Evolutionary conservation across 345 rosid species (phyloP).

Genomic region (Eutrema yunnanense): DNA sequence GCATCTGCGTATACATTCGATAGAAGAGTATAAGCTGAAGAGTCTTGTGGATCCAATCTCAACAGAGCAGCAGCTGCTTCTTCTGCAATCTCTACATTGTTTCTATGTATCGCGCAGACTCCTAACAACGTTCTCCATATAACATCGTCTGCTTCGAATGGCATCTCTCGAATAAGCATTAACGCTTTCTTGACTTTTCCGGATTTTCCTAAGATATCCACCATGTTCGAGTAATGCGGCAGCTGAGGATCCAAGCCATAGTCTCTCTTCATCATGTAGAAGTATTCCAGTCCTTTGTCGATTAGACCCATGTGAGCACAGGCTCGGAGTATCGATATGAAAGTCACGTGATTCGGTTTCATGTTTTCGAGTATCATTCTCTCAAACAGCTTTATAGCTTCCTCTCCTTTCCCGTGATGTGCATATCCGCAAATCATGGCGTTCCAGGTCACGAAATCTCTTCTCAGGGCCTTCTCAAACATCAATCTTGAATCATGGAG

Average conservation of each 20-base stretch:
- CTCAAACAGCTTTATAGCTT: conserved; percentile 58
- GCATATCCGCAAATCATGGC: conserved; percentile 88
- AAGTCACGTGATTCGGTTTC: conserved; percentile 75
- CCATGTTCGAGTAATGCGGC: conserved; percentile 88
- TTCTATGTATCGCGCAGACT: conserved; percentile 61
- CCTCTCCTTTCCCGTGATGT: conserved; percentile 79
- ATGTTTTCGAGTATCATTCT: conserved; percentile 48
- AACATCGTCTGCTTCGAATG: conserved; percentile 72
- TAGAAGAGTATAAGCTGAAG: conserved; percentile 72
- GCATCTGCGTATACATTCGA: conserved; percentile 85
- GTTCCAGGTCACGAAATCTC: conserved; percentile 90
- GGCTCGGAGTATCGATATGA: conserved; percentile 84
- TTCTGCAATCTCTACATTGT: conserved; percentile 70
- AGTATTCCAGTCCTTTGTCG: conserved; percentile 59
- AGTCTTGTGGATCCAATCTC: conserved; percentile 65
- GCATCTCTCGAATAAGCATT: conserved; percentile 59
- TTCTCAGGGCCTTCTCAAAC: conserved; percentile 58
- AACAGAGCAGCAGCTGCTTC: conserved; percentile 50
- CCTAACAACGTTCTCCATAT: conserved; percentile 86
- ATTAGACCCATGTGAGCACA: conserved; percentile 81
- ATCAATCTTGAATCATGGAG: conserved; percentile 58
- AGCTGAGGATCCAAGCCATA: conserved; percentile 64
- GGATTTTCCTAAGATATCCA: conserved; percentile 83
- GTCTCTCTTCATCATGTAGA: conserved; percentile 51
- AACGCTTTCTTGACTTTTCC: conserved; percentile 56